Percentiles rank a stretch among this genome's conserved stretches.
These are phyloP conservation scores for Teratosphaeria epicoccoides DNA, from an alignment of 2,329 filamentous ascomycete genomes.

Conservation along the genomic window DNA sequence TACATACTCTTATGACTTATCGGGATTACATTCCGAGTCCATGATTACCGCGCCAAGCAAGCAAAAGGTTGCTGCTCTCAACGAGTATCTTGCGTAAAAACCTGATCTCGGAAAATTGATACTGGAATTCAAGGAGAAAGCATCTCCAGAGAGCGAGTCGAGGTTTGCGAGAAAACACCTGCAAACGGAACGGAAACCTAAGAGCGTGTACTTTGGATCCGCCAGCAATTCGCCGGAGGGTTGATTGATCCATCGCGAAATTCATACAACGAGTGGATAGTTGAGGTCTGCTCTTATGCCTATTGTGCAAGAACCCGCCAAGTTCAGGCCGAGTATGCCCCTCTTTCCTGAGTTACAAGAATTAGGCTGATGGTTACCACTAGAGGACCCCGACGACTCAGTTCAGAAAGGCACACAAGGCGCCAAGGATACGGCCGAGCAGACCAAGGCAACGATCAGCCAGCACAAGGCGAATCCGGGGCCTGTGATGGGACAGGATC, in stretches of 20 bases:
- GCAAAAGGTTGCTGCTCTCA: neutral
- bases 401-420: neutral
- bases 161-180: neutral
- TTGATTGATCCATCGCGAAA: neutral
- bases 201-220: neutral
- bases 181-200: neutral
- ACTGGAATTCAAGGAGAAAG: neutral
- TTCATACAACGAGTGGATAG: neutral
- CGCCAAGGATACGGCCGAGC: conserved; percentile 1
- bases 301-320: conserved; percentile 32
- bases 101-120: neutral
- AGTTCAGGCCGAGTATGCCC: neutral
- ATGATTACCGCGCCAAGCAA: neutral
- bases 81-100: neutral
- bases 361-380: neutral
- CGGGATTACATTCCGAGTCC: too few relatives aligned
- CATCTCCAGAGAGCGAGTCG: neutral
- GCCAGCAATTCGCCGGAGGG: neutral
- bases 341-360: neutral
- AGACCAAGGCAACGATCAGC: neutral
- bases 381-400: neutral
- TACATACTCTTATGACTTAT: too few relatives aligned
- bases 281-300: conserved; percentile 25
- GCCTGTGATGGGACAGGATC: conserved; percentile 35
- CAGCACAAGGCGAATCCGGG: conserved; percentile 36